Conservation (phyloP, 1,284 basidiomycete genomes). For the Cutaneotrichosporon mucoides region DNA sequence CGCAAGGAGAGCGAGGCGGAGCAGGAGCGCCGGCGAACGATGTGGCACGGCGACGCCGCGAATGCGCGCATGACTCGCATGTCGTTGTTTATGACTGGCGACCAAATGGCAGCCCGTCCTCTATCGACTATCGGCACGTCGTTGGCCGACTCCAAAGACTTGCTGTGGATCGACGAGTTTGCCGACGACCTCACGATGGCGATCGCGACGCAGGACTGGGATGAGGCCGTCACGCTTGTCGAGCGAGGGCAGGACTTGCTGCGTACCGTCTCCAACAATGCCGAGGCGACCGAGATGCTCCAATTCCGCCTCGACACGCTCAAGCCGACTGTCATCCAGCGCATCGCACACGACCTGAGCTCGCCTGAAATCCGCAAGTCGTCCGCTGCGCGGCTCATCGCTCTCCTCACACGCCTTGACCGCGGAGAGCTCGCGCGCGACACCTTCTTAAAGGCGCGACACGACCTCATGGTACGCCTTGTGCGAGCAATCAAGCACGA, state of each 20-base stretch:
- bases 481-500: slow-evolving; percentile 85
- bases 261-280: slow-evolving; percentile 53
- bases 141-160: slow-evolving; percentile 62
- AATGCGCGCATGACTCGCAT: slow-evolving; percentile 14
- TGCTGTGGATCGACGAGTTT: slow-evolving; percentile 82
- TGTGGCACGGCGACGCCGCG: slow-evolving; percentile 62
- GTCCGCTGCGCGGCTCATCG: slow-evolving; percentile 65
- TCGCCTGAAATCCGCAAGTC: slow-evolving; percentile 74
- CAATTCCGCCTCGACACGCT: slow-evolving; percentile 62
- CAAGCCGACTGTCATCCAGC: slow-evolving; percentile 64
- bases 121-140: slow-evolving; percentile 61
- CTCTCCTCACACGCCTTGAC: slow-evolving; percentile 68
- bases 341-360: slow-evolving; percentile 70
- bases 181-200: slow-evolving; percentile 86
- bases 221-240: slow-evolving; percentile 73
- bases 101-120: slow-evolving; percentile 42
- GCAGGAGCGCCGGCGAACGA: slow-evolving; percentile 75
- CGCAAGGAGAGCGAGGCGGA: slow-evolving; percentile 89
- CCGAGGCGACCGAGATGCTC: slow-evolving; percentile 31
- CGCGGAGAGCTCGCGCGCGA: slow-evolving; percentile 74
- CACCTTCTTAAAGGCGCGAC: slow-evolving; percentile 76
- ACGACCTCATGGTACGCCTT: slow-evolving; percentile 68
- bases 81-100: slow-evolving; percentile 23
- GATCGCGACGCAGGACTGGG: slow-evolving; percentile 85
- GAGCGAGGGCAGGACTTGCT: slow-evolving; percentile 76